Percentiles rank a stretch among this genome's conserved stretches.
phyloP scores from a whole-genome alignment of 345 rosid genomes.

The Conringia planisiliqua region DNA sequence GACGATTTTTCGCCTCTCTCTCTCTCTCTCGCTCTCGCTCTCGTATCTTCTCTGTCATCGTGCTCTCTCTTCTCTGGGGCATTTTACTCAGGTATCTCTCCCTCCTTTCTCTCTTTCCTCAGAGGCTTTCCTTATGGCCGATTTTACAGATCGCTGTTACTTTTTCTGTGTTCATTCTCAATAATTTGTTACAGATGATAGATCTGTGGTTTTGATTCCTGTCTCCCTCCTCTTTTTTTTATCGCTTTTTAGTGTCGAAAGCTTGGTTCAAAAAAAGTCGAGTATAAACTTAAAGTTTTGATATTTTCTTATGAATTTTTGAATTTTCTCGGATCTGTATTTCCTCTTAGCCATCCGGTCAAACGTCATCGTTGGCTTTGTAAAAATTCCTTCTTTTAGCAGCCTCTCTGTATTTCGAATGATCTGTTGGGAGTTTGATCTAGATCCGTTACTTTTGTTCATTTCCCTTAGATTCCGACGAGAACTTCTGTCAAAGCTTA shows the following conservation, averaged over 20 bases:
- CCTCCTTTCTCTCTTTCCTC: not conserved
- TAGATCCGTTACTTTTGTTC: not conserved
- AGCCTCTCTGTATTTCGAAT: not conserved
- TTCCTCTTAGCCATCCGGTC: slow-evolving; percentile 2
- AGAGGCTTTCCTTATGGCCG: not conserved
- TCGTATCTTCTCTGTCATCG: not conserved
- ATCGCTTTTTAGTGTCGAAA: not conserved
- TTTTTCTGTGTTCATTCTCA: not conserved
- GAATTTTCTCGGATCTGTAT: slow-evolving; percentile 15
- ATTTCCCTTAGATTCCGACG: not conserved
- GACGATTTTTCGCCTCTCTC: slow-evolving; percentile 36
- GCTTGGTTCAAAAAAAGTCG: not conserved
- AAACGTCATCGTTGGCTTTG: slow-evolving; percentile 5
- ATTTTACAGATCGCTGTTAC: slow-evolving; percentile 4
- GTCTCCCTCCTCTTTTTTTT: too few relatives aligned
- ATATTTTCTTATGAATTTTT: not conserved
- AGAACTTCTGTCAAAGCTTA: not conserved
- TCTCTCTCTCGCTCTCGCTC: not conserved
- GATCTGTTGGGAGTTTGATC: not conserved
- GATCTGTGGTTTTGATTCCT: slow-evolving; percentile 18
- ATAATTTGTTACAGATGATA: not conserved
- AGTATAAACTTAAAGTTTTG: not conserved
- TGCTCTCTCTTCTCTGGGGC: slow-evolving; percentile 10
- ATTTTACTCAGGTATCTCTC: slow-evolving; percentile 17
- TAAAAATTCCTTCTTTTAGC: not conserved